Evolutionary conservation across 1,139 yeast species (phyloP).

Genomic region (Hyphopichia buzzinii): DNA sequence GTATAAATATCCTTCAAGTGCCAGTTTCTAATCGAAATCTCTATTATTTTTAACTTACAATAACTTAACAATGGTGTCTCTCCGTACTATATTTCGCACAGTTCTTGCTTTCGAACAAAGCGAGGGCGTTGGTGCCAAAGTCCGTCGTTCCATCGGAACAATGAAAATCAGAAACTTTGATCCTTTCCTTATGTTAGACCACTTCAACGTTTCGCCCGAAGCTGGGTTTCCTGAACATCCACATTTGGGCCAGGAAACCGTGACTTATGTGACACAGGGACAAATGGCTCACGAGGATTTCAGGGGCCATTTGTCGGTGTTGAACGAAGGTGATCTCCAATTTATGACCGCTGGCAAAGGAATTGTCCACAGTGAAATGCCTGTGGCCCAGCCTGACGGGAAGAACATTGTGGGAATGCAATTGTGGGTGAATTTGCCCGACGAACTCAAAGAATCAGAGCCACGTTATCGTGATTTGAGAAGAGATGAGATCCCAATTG

Average conservation of each 20-base stretch:
- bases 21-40: background rate
- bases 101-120: constrained; percentile 71
- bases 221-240: constrained; percentile 96
- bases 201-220: constrained; percentile 49
- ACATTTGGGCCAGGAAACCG: constrained; percentile 88
- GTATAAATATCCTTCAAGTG: background rate
- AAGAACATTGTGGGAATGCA: constrained; percentile 68
- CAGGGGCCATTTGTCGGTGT: constrained; percentile 77
- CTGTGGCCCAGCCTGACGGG: constrained; percentile 61
- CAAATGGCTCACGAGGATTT: constrained; percentile 89
- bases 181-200: constrained; percentile 85
- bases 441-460: constrained; percentile 58
- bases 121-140: constrained; percentile 88
- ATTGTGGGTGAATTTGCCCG: constrained; percentile 90
- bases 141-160: constrained; percentile 78
- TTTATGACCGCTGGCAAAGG: constrained; percentile 96
- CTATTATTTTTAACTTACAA: background rate
- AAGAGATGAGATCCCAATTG: constrained; percentile 65
- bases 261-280: constrained; percentile 72
- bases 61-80: constrained; percentile 1
- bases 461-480: constrained; percentile 84
- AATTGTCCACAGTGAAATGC: constrained; percentile 84
- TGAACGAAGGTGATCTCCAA: constrained; percentile 84
- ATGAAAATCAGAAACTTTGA: constrained; percentile 66
- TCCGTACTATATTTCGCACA: constrained; percentile 48